phyloP scores from a whole-genome alignment of 176 grass and related monocot genomes.

The Bothriochloa decipiens region DNA sequence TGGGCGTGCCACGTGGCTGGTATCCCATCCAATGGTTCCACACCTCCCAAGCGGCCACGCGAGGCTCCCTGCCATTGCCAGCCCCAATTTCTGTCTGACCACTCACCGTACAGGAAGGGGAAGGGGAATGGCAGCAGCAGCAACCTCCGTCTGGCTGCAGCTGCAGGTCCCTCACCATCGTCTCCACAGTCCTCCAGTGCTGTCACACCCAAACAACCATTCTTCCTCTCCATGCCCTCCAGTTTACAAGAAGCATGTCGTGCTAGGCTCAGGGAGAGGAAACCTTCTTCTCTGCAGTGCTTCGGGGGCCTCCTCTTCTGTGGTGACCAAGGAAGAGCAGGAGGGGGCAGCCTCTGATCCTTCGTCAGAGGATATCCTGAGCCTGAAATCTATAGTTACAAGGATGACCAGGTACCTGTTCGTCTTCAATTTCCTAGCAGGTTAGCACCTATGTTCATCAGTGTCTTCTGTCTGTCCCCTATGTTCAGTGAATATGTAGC shows the following conservation, averaged over 20 bases:
- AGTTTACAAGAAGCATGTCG: not conserved
- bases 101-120: not conserved
- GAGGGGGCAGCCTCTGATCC: not conserved
- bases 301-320: constrained; percentile 3
- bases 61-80: not conserved
- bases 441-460: too few relatives aligned
- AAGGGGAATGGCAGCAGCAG: constrained; percentile 19
- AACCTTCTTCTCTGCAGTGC: constrained; percentile 22
- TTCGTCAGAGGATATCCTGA: not conserved
- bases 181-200: not conserved
- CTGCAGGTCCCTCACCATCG: constrained; percentile 23
- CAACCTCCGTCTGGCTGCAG: constrained; percentile 39
- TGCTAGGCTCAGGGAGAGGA: not conserved
- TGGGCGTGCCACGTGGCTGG: constrained; percentile 15
- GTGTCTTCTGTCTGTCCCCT: not conserved
- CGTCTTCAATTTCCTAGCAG: not conserved
- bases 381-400: constrained; percentile 20
- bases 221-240: not conserved
- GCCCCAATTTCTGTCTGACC: not conserved
- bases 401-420: constrained; percentile 42
- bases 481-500: not conserved
- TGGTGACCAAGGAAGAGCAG: constrained; percentile 41
- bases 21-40: constrained; percentile 1
- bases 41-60: too few relatives aligned
- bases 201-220: not conserved